These are phyloP conservation scores for Galeopsis tetrahit DNA, from an alignment of 257 asterid species.

Conservation along the genomic window DNA sequence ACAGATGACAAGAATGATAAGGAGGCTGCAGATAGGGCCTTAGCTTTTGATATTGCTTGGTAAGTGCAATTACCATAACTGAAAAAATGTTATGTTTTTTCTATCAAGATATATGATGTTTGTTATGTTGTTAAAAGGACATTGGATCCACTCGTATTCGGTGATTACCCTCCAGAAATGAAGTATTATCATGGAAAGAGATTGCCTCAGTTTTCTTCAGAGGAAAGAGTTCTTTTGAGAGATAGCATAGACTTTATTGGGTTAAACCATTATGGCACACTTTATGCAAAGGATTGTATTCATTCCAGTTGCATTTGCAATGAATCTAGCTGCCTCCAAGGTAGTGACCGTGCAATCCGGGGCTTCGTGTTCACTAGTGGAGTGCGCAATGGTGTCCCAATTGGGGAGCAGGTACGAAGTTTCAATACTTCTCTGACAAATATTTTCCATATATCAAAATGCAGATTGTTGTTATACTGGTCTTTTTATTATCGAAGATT, in stretches of 20 bases:
- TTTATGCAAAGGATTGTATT: constrained; percentile 48
- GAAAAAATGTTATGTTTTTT: neutral
- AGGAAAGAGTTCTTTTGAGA: constrained; percentile 50
- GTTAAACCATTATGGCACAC: too few species aligned
- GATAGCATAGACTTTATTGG: neutral
- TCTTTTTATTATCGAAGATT: neutral
- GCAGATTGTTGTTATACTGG: neutral
- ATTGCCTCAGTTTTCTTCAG: constrained; percentile 60
- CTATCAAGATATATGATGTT: constrained; percentile 19
- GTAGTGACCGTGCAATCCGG: constrained; percentile 59
- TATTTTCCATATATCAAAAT: neutral
- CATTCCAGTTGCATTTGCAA: constrained; percentile 54
- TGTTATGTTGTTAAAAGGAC: constrained; percentile 41
- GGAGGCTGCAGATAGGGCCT: constrained; percentile 69
- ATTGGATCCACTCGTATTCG: constrained; percentile 67
- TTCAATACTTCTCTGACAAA: neutral
- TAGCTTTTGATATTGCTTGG: constrained; percentile 75
- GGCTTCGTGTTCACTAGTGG: constrained; percentile 52
- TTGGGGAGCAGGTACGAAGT: constrained; percentile 68
- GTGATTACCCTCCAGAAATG: constrained; percentile 91
- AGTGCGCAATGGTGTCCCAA: constrained; percentile 57
- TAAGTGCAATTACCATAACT: constrained; percentile 36
- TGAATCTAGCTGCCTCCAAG: constrained; percentile 43
- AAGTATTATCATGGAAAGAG: constrained; percentile 51
- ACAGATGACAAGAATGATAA: constrained; percentile 45